A percentile compares a stretch with the other conserved stretches of the same genome.
Evolutionary conservation across 1,139 yeast species (phyloP).

Genomic region (Lodderomyces parapsilosis): DNA sequence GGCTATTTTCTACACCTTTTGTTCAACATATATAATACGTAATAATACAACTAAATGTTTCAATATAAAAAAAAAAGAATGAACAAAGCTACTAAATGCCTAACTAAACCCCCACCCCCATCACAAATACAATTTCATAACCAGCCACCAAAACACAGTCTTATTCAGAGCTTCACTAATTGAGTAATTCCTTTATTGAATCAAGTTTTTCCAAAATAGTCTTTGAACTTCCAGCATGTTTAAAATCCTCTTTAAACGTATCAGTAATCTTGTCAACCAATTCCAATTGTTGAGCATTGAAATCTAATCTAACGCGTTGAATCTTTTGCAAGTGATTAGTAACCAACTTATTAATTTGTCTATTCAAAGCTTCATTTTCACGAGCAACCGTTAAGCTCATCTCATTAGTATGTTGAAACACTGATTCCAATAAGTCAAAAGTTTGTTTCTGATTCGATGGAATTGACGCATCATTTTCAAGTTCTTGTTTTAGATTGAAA

Average conservation of each 20-base stretch:
- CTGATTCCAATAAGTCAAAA: conserved; percentile 13
- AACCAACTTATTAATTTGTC: conserved; percentile 16
- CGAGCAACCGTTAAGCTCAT: conserved; percentile 13
- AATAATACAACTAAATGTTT: conserved; percentile 1
- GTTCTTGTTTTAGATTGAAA: background rate
- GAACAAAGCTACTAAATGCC: background rate
- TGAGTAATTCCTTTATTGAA: conserved; percentile 3
- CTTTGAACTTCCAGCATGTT: conserved; percentile 4
- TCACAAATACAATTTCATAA: background rate
- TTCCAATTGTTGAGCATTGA: conserved; percentile 17
- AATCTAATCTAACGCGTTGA: conserved; percentile 15
- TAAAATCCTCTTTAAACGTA: conserved; percentile 9
- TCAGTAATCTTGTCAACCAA: conserved; percentile 16
- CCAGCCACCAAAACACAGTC: background rate
- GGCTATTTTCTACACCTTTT: background rate
- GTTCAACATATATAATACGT: background rate
- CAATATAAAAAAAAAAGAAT: background rate
- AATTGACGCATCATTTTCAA: background rate
- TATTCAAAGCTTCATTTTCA: conserved; percentile 15
- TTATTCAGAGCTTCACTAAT: background rate
- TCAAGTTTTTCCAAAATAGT: conserved; percentile 7
- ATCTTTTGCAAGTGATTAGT: conserved; percentile 13
- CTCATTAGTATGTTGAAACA: conserved; percentile 15
- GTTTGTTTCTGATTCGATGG: conserved; percentile 2
- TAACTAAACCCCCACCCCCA: no score